phyloP scores from a whole-genome alignment of 768 basidiomycete species.

The Lactarius deliciosus region DNA sequence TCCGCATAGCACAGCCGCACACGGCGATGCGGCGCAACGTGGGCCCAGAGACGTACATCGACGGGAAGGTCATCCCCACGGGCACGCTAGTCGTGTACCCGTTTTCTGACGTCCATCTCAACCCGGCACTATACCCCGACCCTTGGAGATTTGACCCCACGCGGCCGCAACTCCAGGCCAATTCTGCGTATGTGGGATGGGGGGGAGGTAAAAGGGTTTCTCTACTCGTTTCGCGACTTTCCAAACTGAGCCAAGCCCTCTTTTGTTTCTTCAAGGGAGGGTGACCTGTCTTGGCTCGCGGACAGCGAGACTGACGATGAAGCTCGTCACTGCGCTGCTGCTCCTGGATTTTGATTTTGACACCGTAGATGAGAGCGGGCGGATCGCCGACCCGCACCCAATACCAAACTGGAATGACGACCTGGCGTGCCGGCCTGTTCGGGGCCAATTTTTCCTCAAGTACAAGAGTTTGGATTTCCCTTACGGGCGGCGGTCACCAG shows the following conservation, averaged over 20 bases:
- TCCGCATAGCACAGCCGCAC: constrained; percentile 77
- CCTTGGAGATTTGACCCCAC: constrained; percentile 76
- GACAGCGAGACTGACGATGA: constrained; percentile 71
- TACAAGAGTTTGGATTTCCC: constrained; percentile 35
- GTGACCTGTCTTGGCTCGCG: constrained; percentile 71
- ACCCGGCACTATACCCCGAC: constrained; percentile 68
- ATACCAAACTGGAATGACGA: constrained; percentile 80
- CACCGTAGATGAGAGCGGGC: constrained; percentile 55
- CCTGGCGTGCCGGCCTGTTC: constrained; percentile 61
- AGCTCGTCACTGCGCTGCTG: constrained; percentile 67
- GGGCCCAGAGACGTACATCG: constrained; percentile 68
- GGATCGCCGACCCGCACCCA: constrained; percentile 46
- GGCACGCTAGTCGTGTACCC: constrained; percentile 78
- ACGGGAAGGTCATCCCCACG: constrained; percentile 66
- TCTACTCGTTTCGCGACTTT: constrained; percentile 17
- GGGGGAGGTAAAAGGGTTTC: constrained; percentile 60
- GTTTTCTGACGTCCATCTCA: constrained; percentile 76
- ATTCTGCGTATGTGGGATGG: constrained; percentile 74
- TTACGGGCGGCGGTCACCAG: constrained; percentile 1
- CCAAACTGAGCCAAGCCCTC: constrained; percentile 22
- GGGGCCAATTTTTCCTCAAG: constrained; percentile 53
- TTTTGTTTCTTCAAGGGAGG: constrained; percentile 47
- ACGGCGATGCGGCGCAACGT: constrained; percentile 79
- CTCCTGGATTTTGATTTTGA: constrained; percentile 61
- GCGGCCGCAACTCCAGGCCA: constrained; percentile 43